Base-by-base conservation (phyloP, 768 basidiomycete genomes). In the Melanogaster broomeanus region DNA sequence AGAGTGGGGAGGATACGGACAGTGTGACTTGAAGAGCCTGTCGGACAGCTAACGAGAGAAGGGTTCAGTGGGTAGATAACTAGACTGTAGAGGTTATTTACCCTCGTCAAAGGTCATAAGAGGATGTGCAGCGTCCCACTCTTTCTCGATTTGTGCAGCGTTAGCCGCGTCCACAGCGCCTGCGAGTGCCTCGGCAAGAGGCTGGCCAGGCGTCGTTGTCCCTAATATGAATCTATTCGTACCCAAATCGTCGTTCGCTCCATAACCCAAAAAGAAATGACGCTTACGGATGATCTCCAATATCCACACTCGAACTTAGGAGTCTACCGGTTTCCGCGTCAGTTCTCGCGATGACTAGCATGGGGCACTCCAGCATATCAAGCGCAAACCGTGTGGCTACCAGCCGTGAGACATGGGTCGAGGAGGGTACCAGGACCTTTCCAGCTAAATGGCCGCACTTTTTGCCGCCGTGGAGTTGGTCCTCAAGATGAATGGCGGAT, bases 401-500 rank as follows among this genome's bases (percentile, higher is more conserved):
- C 45, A 98, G 82, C 24, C 95, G 84, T 19, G 89, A 88, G 54
- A 91, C 75, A 62, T 95, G 93, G 13, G 91, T 88, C 16, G 88
- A 88, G 10, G 89, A 84, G 12, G 95, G 95, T 3, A 97, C 94
- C 49, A 98, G 79, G 22, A 96, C 92, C 70, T 97, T 96, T 46
- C 93, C 93, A 13, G 87, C 87, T 62, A 94, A 77, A 74, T 94
- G 92, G 24, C 93, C 91, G 66, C 92, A 93, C 82, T 97, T 95
- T 75, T 97, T 97, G 24, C 91, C 91, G 27, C 95, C 95, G 56
- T 95, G 91, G 7, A 96, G 77, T 65, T 96, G 93, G 70, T 98
- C 95, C 66, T 98, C 95, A 19, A 97, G 69, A 68, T 98, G 95
- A 43, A 98, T 88, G 15, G 81, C 95, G 9, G 94, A 81, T 13